Base-by-base conservation (phyloP, 495 filamentous ascomycete genomes). In the Clavariopsis aquatica region DNA sequence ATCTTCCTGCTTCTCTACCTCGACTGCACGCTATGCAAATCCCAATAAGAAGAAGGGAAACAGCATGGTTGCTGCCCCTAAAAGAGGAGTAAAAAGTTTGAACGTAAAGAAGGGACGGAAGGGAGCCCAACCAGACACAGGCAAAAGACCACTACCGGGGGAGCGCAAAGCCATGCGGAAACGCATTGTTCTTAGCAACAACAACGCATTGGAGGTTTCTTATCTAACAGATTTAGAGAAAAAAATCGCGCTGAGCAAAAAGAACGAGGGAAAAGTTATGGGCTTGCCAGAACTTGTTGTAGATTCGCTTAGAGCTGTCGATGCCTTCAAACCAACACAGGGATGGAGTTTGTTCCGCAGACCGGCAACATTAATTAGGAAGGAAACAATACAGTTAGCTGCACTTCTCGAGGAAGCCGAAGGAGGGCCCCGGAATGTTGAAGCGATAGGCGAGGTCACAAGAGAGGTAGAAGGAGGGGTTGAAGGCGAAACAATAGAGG, bases 251-350 rank as follows among this genome's bases (percentile, higher is more conserved):
- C 71, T 81, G 24, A 77, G 85, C 57, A 65, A 78, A 27, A 74
- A 79, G 13, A 78, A 85, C 15, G 77, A 78, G 20, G 91, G 91
- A 22, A 78, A 81, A 34, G 82, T 98, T 20, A 65, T 92, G 22
- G 85, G 83, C 5, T 76, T 98, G 49, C 85, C 88, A n/a, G 80
- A 79, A n/a, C 75, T 77, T 1, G 78, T 89, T 57, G 79, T 96
- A 24, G 91, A 95, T 78, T 82, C 85, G 72, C 80, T 98, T 83
- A 83, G 91, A 68, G 86, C 84, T 22, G 80, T 87, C 64, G 89
- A 94, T 68, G 93, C 90, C 12, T 98, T 98, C 82, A 93, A 96
- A 82, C 78, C 84, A n/a, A 87, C 84, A 15, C 94, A 98, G 81
- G 87, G 83, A 59, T 98, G 94, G 94, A 82, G 81, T 27, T 78